Evolutionary conservation across 345 rosid genomes (phyloP), one percentile per base, ranked within the genome.

Genomic region (Gossypium ekmanianum): DNA sequence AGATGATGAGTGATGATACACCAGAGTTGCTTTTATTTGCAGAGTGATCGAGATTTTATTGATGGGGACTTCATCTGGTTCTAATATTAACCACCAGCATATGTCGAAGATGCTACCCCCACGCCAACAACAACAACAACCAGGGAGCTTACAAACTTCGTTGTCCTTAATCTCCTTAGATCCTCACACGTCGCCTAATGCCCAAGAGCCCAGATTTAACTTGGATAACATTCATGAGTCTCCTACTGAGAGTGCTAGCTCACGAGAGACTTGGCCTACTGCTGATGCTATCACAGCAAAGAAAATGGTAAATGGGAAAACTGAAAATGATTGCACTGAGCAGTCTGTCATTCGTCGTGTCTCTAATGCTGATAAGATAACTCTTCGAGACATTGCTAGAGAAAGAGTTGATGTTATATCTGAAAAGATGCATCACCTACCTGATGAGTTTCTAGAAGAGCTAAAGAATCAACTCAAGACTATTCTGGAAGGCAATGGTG

Each of bases 221-320:
- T 88, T 95, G 12, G 94, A 88, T 75, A 84, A 88, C 58, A 82
- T 83, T 45, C 97, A 88, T 7, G 98, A 93, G 79, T 96, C 98
- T 9, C 99, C 99, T 48, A 90, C 98, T 44, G 98, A 92, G 83
- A 96, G 98, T 83, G 98, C 98, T 3, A 93, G 97, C 83, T 96
- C 98, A 45, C 86, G 87, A 72, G 99, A 96, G 72, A 96, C 97
- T 17, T 95, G 98, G 97, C 97, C 97, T 44, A 79, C 92, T 82
- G 85, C 90, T 3, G 90, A 90, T 75, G 88, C 83, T 72, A 81
- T 81, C 51, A 71, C 80, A 80, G 83, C 79, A 17, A 90, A 85
- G 86, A 90, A 93, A 88, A 57, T 88, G 84, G 97, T 82, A 58
- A 91, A 89, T 73, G 90, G 88, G 58, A 96, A 89, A 80, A 74